These are phyloP conservation scores for Poa annua DNA, from an alignment of 176 grass and related monocot species.

Conservation along the genomic window DNA sequence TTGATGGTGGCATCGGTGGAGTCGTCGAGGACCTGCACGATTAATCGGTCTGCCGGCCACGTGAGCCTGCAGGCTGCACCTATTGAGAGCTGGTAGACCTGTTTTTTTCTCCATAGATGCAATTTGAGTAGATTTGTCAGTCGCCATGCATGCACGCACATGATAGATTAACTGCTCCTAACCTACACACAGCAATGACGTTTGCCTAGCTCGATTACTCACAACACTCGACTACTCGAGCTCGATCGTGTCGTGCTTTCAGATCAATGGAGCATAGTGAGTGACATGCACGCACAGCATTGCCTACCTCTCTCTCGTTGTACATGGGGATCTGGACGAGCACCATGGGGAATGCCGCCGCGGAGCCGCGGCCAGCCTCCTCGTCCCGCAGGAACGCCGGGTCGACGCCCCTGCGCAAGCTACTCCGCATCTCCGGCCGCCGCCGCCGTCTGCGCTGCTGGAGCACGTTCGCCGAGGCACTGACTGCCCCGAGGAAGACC, in stretches of 20 bases:
- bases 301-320: constrained; percentile 78
- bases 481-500: constrained; percentile 54
- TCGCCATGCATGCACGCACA: neutral
- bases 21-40: constrained; percentile 83
- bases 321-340: constrained; percentile 97
- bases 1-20: constrained; percentile 68
- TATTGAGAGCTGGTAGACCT: constrained; percentile 84
- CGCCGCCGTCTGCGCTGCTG: constrained; percentile 11
- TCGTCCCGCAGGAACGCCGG: constrained; percentile 39
- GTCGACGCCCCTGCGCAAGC: constrained; percentile 47
- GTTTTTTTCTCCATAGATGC: neutral
- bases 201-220: neutral
- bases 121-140: constrained; percentile 21
- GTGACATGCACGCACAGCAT: neutral
- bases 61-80: constrained; percentile 74
- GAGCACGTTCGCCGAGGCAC: constrained; percentile 46
- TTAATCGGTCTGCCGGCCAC: constrained; percentile 73
- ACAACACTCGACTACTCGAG: neutral
- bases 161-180: neutral
- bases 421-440: constrained; percentile 35
- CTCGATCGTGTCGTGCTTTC: neutral
- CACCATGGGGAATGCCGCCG: constrained; percentile 62
- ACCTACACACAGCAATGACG: neutral
- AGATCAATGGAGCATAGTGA: too few species aligned
- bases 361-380: constrained; percentile 45